These are phyloP conservation scores for Halteria grandinella DNA, from an alignment of 73 alveolate species.

Conservation along the genomic window DNA sequence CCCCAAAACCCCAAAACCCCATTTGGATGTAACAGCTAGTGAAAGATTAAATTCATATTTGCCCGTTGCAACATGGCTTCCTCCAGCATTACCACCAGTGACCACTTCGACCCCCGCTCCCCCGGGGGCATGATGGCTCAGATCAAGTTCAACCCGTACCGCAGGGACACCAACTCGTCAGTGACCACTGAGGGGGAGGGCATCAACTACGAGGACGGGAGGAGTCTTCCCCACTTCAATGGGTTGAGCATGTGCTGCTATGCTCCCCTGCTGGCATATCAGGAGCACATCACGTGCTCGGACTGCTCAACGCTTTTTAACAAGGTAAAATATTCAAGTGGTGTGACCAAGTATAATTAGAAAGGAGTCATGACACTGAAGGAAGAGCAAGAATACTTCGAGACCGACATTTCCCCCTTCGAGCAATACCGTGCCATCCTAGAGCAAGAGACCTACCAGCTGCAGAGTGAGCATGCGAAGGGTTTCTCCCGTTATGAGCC, in stretches of 20 bases:
- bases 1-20: too few relatives aligned
- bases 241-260: constrained; percentile 46
- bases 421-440: constrained; percentile 32
- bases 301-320: constrained; percentile 44
- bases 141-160: too few relatives aligned
- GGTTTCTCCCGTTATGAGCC: constrained; percentile 34
- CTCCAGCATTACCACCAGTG: too few relatives aligned
- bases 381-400: constrained; percentile 28
- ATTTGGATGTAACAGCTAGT: too few relatives aligned
- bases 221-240: constrained; percentile 15
- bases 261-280: neutral
- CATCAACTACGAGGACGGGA: too few relatives aligned
- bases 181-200: too few relatives aligned
- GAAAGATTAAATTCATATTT: too few relatives aligned
- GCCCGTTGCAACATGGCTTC: too few relatives aligned
- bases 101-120: too few relatives aligned
- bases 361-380: constrained; percentile 49
- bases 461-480: constrained; percentile 23
- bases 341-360: neutral
- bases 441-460: neutral
- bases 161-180: too few relatives aligned
- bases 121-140: too few relatives aligned
- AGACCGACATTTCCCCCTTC: constrained; percentile 32
- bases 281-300: constrained; percentile 28
- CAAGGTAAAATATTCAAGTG: neutral